phyloP scores from a whole-genome alignment of 73 alveolate species.

The Paramecium primaurelia region DNA sequence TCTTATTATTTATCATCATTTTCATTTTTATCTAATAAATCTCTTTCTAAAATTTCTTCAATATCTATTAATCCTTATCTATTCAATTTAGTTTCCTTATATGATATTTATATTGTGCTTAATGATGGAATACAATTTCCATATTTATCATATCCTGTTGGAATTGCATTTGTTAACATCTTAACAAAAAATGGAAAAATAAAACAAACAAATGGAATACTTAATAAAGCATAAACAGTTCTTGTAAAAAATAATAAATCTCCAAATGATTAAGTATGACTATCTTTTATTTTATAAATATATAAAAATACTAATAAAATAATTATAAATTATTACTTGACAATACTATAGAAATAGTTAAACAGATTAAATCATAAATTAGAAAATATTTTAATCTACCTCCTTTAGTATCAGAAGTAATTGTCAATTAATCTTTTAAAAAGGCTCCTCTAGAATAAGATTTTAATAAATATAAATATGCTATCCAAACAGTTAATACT shows the following conservation, averaged over 20 bases:
- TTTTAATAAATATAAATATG: not conserved
- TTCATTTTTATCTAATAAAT: not conserved
- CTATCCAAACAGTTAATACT: not conserved
- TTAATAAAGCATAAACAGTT: not conserved
- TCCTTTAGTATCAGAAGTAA: not conserved
- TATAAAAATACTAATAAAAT: not conserved
- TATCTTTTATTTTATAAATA: not conserved
- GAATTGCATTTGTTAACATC: not conserved
- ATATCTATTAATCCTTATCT: not conserved
- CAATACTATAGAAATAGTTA: not conserved
- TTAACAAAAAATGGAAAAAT: not conserved
- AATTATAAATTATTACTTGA: not conserved
- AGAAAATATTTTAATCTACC: not conserved
- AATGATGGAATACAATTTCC: constrained; percentile 34
- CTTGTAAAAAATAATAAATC: not conserved
- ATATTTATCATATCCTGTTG: constrained; percentile 13
- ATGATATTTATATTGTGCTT: not conserved
- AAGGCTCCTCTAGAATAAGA: not conserved
- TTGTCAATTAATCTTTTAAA: not conserved
- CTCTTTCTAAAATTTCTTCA: not conserved
- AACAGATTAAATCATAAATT: not conserved
- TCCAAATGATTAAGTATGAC: not conserved
- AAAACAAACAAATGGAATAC: constrained; percentile 14
- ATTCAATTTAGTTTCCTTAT: not conserved
- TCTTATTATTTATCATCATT: not conserved